Evolutionary conservation across 1,284 basidiomycete genomes (phyloP), one percentile per base, ranked within the genome.

Genomic region (Fistulinella cinereoalba): DNA sequence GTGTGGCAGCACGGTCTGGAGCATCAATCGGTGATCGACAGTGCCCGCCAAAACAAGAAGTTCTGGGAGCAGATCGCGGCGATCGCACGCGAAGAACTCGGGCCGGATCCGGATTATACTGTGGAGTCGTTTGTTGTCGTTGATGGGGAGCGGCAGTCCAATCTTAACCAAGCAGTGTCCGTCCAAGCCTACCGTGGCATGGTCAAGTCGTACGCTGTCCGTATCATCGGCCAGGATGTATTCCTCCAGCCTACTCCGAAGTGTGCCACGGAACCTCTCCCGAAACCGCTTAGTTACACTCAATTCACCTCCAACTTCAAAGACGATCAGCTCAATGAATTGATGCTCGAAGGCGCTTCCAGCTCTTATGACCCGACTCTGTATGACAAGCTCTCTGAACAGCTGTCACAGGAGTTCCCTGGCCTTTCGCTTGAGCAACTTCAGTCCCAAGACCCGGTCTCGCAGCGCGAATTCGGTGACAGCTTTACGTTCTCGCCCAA

Each of bases 1-100:
- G 84, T 92, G 1, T 95, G 90, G 89, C 79, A 85, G 56, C 90
- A 91, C 57, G 86, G 81, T 7, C 71, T 85, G 41, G 90, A 93
- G 57, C 88, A 92, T 61, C 81, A 78, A 47, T 56, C 71, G 0
- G 70, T 76, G 0, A 71, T 94, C 37, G 76, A 81, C 21, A 57
- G 72, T 2, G 67, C 83, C 6, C 78, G 84, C 16, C 65, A 72
- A 15, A 76, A 85, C 51, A 56, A 71, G 0, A 70, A 67, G 16
- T 81, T 92, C 51, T 92, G 88, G 84, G 70, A 75, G 9, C 72
- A 74, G 23, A 65, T 94, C 9, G 75, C 76, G 1, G 72, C 71
- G 15, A 74, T 92, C 31, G 74, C 81, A 6, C 75, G 74, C 41
- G 74, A 82, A 48, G 83, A 88, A 55, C 66, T 87, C 12, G 84